These are phyloP conservation scores for Pythium periplocum DNA, from an alignment of 352 stramenopile genomes.

Conservation along the genomic window DNA sequence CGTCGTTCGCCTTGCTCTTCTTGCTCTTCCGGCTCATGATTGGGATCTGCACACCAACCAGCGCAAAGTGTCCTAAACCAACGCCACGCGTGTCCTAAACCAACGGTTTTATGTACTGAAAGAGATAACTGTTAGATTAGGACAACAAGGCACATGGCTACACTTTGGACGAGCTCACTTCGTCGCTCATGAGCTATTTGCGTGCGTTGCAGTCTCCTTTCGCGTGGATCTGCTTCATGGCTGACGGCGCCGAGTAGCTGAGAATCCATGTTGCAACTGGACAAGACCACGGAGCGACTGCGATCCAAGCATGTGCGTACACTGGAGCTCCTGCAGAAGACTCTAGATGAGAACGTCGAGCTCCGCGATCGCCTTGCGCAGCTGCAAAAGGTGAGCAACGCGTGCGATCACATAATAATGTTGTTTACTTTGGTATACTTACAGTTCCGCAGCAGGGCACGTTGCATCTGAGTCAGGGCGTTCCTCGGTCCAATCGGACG, in stretches of 20 bases:
- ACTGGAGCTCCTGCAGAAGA: constrained; percentile 75
- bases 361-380: constrained; percentile 39
- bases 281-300: constrained; percentile 61
- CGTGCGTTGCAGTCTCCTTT: neutral
- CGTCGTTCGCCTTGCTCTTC: constrained; percentile 22
- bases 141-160: constrained; percentile 15
- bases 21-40: constrained; percentile 11
- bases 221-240: too few relatives aligned
- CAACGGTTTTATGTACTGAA: too few relatives aligned
- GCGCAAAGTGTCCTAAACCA: too few relatives aligned
- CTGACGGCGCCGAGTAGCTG: too few relatives aligned
- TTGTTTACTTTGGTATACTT: neutral
- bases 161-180: constrained; percentile 2
- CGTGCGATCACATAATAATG: neutral
- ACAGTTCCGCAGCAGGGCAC: constrained; percentile 17
- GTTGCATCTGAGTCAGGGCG: constrained; percentile 37
- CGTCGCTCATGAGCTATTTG: neutral
- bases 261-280: constrained; percentile 32
- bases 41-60: too few relatives aligned
- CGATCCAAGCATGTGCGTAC: constrained; percentile 79
- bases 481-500: constrained; percentile 30
- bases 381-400: constrained; percentile 34
- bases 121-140: too few relatives aligned
- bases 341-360: constrained; percentile 70
- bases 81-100: too few relatives aligned